Conservation (phyloP, 140 eudicot genomes). For the Stevia rebaudiana region DNA sequence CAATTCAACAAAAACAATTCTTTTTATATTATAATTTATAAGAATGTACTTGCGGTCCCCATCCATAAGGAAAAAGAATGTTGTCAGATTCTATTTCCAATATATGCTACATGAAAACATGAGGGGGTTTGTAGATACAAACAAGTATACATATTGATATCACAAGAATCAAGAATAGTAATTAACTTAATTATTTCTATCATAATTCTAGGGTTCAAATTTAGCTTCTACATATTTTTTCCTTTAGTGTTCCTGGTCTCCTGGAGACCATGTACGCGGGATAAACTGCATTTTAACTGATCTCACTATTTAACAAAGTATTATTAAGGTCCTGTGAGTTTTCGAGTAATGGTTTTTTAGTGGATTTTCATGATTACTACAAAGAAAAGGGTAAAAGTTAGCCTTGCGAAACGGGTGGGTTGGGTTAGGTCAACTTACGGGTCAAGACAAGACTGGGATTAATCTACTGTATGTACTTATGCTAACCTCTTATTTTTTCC, state of each 20-base stretch:
- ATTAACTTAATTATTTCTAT: too few relatives aligned
- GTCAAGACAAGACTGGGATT: not conserved
- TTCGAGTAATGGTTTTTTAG: too few relatives aligned
- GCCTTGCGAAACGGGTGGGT: not conserved
- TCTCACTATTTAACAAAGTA: too few relatives aligned
- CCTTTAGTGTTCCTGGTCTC: too few relatives aligned
- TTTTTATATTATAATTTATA: not conserved
- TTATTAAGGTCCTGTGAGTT: too few relatives aligned
- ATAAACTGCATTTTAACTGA: too few relatives aligned
- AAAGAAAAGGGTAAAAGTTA: not conserved
- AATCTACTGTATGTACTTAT: too few relatives aligned
- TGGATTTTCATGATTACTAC: too few relatives aligned
- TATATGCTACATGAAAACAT: constrained; percentile 6
- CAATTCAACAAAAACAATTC: constrained; percentile 17
- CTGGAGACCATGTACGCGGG: too few relatives aligned
- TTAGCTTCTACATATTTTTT: too few relatives aligned
- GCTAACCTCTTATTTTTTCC: too few relatives aligned
- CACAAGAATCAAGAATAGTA: constrained; percentile 11
- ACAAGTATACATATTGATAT: constrained; percentile 9
- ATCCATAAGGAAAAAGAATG: constrained; percentile 34
- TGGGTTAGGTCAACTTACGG: not conserved
- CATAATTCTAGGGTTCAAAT: too few relatives aligned
- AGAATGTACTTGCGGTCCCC: constrained; percentile 25
- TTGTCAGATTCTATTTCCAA: constrained; percentile 26
- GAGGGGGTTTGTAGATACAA: not conserved